Conservation (phyloP, 106 monocot genomes). For the Dendrobium officinale region DNA sequence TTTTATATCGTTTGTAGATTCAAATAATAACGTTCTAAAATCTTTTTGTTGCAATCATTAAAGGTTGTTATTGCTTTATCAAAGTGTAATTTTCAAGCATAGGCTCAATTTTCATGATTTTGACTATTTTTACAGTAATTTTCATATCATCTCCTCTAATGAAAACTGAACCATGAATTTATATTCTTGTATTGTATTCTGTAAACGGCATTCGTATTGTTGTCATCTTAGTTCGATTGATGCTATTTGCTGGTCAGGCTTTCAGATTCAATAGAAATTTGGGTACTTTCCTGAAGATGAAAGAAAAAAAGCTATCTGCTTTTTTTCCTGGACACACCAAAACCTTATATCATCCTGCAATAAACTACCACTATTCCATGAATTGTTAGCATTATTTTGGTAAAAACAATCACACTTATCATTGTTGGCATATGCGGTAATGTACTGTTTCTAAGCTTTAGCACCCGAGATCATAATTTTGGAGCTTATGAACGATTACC, state of each 20-base stretch:
- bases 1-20: too few relatives aligned
- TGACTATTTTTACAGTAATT: too few relatives aligned
- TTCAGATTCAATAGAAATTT: not conserved
- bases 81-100: too few relatives aligned
- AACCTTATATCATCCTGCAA: not conserved
- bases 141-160: too few relatives aligned
- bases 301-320: not conserved
- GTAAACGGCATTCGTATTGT: not conserved
- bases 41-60: too few relatives aligned
- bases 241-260: not conserved
- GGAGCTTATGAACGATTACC: not conserved
- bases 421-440: too few relatives aligned
- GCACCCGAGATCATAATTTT: not conserved
- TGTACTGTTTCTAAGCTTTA: not conserved
- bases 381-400: not conserved
- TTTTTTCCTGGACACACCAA: not conserved
- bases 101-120: too few relatives aligned
- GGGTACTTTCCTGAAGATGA: not conserved
- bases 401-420: not conserved
- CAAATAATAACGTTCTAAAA: too few relatives aligned
- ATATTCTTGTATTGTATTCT: too few relatives aligned
- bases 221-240: not conserved
- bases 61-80: too few relatives aligned
- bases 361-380: not conserved
- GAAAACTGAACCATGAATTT: too few relatives aligned